phyloP scores from a whole-genome alignment of 129 eudicot species.

The Scalesia atractyloides region DNA sequence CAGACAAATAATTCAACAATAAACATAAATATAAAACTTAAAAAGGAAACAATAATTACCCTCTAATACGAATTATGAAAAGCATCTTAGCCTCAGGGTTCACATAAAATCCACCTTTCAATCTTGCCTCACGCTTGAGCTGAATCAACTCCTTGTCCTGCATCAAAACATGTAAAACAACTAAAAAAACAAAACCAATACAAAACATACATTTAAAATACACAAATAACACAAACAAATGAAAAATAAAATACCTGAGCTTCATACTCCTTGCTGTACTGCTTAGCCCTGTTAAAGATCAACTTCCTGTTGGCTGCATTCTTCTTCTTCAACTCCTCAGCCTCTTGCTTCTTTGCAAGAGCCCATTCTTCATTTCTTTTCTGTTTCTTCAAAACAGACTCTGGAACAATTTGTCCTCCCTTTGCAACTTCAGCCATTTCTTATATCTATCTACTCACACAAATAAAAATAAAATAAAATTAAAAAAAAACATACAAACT shows the following conservation, averaged over 20 bases:
- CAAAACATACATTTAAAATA: background rate
- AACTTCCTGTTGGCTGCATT: conserved; percentile 63
- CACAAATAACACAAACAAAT: no score
- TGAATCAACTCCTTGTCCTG: conserved; percentile 68
- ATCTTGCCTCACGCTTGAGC: conserved; percentile 81
- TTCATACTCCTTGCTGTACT: conserved; percentile 67
- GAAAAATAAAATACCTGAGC: conserved; percentile 49
- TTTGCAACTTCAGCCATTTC: conserved; percentile 66
- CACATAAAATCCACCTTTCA: conserved; percentile 79
- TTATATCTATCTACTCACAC: conserved; percentile 19
- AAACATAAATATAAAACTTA: background rate
- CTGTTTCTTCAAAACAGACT: conserved; percentile 85
- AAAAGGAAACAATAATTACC: conserved; percentile 35
- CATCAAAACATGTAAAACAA: background rate
- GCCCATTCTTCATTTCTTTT: conserved; percentile 91
- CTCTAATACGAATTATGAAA: conserved; percentile 76
- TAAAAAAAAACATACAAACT: background rate
- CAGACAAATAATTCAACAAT: background rate
- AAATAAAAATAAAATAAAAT: background rate
- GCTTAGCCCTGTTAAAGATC: conserved; percentile 44
- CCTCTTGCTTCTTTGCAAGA: conserved; percentile 57
- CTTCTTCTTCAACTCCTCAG: conserved; percentile 59
- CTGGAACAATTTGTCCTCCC: conserved; percentile 61
- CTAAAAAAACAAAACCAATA: background rate
- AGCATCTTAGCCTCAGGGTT: conserved; percentile 83